A percentile compares a stretch with the other conserved stretches of the same genome.
Conservation (phyloP, 2,329 filamentous ascomycete species). For the Monosporascus sp. region DNA sequence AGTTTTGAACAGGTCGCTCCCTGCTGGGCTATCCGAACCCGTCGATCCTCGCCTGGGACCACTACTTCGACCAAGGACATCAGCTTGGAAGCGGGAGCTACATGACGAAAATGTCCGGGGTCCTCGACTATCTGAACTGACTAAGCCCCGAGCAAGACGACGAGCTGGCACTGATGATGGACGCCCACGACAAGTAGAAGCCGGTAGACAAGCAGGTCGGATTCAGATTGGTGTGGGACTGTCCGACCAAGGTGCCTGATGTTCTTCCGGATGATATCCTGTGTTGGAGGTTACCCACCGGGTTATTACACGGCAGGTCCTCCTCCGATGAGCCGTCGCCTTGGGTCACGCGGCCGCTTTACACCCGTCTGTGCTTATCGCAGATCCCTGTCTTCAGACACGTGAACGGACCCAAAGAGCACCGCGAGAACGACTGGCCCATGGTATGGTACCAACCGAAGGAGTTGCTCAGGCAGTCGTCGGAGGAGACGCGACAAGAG, state of each 20-base stretch:
- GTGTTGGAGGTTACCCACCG: not conserved
- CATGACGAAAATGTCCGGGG: not conserved
- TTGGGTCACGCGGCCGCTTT: not conserved
- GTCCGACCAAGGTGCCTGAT: not conserved
- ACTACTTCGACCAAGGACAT: not conserved
- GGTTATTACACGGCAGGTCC: not conserved
- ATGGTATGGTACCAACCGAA: not conserved
- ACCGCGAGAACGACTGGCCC: not conserved
- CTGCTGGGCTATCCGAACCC: not conserved
- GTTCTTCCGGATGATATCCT: not conserved
- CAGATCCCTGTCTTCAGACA: not conserved
- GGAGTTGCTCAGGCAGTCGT: not conserved
- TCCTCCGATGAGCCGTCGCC: not conserved
- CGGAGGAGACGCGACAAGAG: not conserved
- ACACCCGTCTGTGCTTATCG: not conserved
- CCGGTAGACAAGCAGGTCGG: not conserved
- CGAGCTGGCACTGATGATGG: not conserved
- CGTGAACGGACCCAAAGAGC: not conserved
- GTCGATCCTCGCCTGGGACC: not conserved
- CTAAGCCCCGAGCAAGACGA: not conserved
- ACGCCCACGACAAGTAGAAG: not conserved
- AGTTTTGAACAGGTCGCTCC: not conserved
- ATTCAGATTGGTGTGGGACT: not conserved
- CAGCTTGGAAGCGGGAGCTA: not conserved
- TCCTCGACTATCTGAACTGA: not conserved